These are phyloP conservation scores for Emmonsia crescens DNA, from an alignment of 2,329 filamentous ascomycete genomes.

Conservation along the genomic window DNA sequence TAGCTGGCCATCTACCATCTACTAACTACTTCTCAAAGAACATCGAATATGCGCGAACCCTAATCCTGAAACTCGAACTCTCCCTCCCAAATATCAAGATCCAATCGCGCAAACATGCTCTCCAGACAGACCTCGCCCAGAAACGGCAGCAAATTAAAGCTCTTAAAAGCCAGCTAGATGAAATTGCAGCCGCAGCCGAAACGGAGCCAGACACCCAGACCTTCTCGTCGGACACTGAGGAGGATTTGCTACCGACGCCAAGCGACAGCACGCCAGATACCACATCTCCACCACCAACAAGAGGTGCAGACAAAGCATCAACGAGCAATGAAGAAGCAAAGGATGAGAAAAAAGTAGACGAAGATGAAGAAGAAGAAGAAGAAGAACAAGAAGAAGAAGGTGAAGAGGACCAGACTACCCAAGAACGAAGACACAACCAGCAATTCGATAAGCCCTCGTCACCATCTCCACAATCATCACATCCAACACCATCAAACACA, in stretches of 20 bases:
- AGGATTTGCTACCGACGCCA: slow-evolving; percentile 21
- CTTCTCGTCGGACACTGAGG: slow-evolving; percentile 14
- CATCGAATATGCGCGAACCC: slow-evolving; percentile 35
- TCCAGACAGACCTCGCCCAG: slow-evolving; percentile 30
- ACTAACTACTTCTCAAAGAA: slow-evolving; percentile 22
- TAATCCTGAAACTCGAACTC: slow-evolving; percentile 32
- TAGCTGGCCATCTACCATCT: background rate
- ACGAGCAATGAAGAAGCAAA: slow-evolving; percentile 4
- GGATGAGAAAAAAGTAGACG: background rate
- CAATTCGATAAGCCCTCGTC: background rate
- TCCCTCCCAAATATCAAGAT: slow-evolving; percentile 31
- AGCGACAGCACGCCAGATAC: slow-evolving; percentile 12
- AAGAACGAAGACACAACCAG: slow-evolving; percentile 8
- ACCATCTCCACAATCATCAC: background rate
- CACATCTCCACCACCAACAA: slow-evolving; percentile 5
- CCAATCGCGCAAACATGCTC: slow-evolving; percentile 28
- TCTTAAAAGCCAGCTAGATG: slow-evolving; percentile 24
- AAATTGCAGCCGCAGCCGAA: slow-evolving; percentile 20
- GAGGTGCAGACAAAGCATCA: background rate
- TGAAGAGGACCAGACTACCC: background rate
- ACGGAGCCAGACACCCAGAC: slow-evolving; percentile 7
- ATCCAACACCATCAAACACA: slow-evolving; percentile 14
- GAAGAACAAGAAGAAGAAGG: background rate
- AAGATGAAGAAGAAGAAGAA: background rate
- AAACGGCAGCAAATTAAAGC: slow-evolving; percentile 27